These are phyloP conservation scores for Leishmania arabica DNA, from an alignment of 208 protist species.

Conservation along the genomic window DNA sequence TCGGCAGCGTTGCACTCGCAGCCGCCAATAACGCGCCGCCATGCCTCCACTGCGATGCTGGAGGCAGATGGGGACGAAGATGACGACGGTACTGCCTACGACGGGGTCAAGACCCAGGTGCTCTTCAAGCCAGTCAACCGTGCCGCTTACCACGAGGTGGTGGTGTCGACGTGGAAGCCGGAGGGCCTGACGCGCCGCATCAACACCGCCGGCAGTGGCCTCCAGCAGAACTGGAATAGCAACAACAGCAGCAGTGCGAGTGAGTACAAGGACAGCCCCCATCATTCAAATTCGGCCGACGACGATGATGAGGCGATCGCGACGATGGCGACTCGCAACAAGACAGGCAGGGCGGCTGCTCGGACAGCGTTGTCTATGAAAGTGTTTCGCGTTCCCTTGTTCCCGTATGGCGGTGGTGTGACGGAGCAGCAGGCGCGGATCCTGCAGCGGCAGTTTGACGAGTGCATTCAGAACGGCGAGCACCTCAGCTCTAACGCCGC, in stretches of 20 bases:
- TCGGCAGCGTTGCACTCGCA: neutral
- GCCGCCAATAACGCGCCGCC: neutral
- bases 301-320: constrained; percentile 22
- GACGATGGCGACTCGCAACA: constrained; percentile 33
- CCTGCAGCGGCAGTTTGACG: constrained; percentile 54
- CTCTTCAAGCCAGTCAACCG: constrained; percentile 79
- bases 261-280: constrained; percentile 14
- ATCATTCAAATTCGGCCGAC: constrained; percentile 6
- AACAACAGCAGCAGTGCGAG: constrained; percentile 17
- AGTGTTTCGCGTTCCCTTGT: constrained; percentile 78
- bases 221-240: constrained; percentile 12
- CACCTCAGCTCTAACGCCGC: constrained; percentile 31
- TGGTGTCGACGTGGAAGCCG: constrained; percentile 71
- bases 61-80: constrained; percentile 30
- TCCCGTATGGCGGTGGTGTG: constrained; percentile 87
- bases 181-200: constrained; percentile 59
- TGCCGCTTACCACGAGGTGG: constrained; percentile 58
- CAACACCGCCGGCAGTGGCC: neutral
- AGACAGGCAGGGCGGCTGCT: constrained; percentile 4
- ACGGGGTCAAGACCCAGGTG: constrained; percentile 76
- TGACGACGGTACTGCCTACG: constrained; percentile 64
- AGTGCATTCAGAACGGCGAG: constrained; percentile 43
- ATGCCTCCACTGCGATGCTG: neutral
- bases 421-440: constrained; percentile 61
- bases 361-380: constrained; percentile 18